Percentiles rank a stretch among this genome's conserved stretches.
Evolutionary conservation across 2,329 filamentous ascomycete genomes (phyloP).

Genomic region (Monilinia laxa): DNA sequence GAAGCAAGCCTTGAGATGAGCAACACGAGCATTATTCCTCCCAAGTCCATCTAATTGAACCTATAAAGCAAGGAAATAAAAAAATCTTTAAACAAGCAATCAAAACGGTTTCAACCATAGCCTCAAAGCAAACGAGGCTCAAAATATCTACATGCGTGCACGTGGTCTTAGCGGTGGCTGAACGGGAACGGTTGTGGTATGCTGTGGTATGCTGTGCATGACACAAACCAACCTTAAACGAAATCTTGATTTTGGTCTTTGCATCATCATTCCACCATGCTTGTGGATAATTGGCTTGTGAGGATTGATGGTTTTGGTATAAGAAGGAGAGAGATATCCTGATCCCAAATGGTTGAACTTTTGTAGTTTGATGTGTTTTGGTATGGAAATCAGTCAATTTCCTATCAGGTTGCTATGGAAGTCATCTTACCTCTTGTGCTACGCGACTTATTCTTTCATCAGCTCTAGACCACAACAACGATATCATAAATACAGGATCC

Average conservation of each 20-base stretch:
- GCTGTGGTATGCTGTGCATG: background rate
- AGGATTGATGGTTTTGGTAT: background rate
- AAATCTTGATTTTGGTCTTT: conserved; percentile 2
- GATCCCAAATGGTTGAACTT: background rate
- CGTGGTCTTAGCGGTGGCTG: background rate
- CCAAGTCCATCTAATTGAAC: too few relatives aligned
- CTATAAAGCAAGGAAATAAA: background rate
- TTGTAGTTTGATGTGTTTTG: background rate
- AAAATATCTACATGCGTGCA: background rate
- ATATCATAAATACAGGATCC: background rate
- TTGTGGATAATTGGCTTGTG: background rate
- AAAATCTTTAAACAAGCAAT: background rate
- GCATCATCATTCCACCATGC: background rate
- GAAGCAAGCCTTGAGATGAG: background rate
- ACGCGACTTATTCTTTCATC: too few relatives aligned
- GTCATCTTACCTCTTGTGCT: too few relatives aligned
- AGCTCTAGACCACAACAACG: background rate
- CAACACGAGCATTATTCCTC: background rate
- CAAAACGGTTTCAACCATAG: background rate
- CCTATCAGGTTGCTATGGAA: background rate
- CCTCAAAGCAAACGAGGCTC: conserved; percentile 5
- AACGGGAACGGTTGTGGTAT: background rate
- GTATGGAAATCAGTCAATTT: background rate
- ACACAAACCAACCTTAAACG: background rate
- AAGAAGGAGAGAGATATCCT: background rate